A percentile compares a stretch with the other conserved stretches of the same genome.
These are phyloP conservation scores for Eucalyptus globulus DNA, from an alignment of 345 rosid species.

Conservation along the genomic window DNA sequence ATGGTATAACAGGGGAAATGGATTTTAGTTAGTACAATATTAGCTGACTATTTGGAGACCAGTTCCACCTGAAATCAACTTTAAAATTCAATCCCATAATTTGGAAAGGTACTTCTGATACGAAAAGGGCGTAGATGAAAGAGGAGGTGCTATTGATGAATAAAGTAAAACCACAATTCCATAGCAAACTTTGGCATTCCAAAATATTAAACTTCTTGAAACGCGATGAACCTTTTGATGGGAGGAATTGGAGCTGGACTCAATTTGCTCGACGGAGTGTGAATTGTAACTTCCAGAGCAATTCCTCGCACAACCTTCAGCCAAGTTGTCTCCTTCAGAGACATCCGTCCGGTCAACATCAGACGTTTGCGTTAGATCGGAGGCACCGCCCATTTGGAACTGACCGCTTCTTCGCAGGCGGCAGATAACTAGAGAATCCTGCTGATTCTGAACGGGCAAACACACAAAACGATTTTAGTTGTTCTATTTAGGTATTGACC, in stretches of 20 bases:
- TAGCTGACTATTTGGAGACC: background rate
- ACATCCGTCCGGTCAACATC: background rate
- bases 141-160: background rate
- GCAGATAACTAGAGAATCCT: conserved; percentile 75
- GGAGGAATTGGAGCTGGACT: background rate
- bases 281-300: conserved; percentile 22
- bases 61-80: background rate
- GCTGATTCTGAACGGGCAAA: background rate
- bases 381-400: background rate
- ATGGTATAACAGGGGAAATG: background rate
- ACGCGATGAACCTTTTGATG: background rate
- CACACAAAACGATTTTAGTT: background rate
- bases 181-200: background rate
- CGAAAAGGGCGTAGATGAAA: background rate
- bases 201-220: background rate
- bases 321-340: background rate
- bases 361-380: background rate
- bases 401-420: conserved; percentile 39
- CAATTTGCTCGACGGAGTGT: background rate
- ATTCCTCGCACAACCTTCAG: conserved; percentile 12
- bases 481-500: background rate
- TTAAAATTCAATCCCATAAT: background rate
- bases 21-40: background rate
- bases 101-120: background rate
- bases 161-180: background rate